Conservation (phyloP, 306 rosid genomes). For the Glycine latifolia region DNA sequence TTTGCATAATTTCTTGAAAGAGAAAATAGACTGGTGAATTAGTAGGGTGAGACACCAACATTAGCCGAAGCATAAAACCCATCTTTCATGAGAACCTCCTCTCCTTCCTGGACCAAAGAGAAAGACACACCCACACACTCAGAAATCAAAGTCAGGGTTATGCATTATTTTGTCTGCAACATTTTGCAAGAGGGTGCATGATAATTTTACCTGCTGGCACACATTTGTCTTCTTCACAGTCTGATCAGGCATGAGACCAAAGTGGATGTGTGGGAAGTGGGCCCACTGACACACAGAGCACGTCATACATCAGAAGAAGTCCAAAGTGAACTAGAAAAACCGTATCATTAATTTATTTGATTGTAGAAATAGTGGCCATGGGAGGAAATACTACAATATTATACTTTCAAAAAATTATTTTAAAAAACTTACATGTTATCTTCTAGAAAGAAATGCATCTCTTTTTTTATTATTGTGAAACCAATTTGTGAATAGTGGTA, state of each 20-base stretch:
- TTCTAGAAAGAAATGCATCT: neutral
- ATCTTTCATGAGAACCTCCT: conserved; percentile 72
- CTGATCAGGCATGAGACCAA: conserved; percentile 93
- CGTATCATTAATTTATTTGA: conserved; percentile 39
- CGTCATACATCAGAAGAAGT: conserved; percentile 39
- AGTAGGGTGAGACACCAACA: conserved; percentile 79
- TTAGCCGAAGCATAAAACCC: conserved; percentile 73
- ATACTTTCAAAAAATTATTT: neutral
- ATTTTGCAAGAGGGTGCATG: conserved; percentile 45
- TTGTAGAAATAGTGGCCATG: neutral
- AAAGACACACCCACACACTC: conserved; percentile 47
- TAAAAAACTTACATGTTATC: neutral
- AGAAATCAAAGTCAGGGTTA: conserved; percentile 36
- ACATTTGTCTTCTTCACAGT: conserved; percentile 73
- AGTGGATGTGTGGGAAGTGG: conserved; percentile 97
- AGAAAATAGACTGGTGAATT: neutral
- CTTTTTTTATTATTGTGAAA: neutral
- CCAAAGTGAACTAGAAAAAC: conserved; percentile 41
- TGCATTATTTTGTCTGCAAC: conserved; percentile 47
- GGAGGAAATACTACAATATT: conserved; percentile 6
- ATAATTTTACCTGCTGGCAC: conserved; percentile 68
- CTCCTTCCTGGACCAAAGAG: conserved; percentile 71
- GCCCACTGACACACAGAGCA: conserved; percentile 84
- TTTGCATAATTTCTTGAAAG: conserved; percentile 2
- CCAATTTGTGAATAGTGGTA: neutral